Evolutionary conservation across 306 rosid genomes (phyloP).

Genomic region (Betula pendula): DNA sequence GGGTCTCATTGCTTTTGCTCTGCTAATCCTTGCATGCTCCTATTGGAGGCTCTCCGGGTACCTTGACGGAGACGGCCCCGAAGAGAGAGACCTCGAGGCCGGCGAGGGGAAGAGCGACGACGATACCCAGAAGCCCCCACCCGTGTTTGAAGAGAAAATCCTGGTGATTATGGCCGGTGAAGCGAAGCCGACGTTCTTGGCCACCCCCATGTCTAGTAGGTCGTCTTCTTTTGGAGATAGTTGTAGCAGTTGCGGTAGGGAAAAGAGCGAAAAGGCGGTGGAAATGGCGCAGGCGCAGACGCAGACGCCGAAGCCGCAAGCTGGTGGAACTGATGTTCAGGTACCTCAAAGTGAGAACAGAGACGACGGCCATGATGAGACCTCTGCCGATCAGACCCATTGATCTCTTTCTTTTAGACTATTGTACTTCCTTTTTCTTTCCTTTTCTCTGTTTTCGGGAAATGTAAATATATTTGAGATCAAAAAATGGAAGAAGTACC

Average conservation of each 20-base stretch:
- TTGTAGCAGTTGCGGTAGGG: conserved; percentile 43
- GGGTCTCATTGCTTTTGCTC: conserved; percentile 96
- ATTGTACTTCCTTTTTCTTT: not conserved
- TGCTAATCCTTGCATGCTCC: conserved; percentile 89
- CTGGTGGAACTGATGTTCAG: not conserved
- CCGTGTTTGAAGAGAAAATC: conserved; percentile 73
- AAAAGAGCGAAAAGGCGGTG: conserved; percentile 38
- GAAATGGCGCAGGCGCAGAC: conserved; percentile 37
- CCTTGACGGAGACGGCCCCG: conserved; percentile 47
- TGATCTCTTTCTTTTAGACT: conserved; percentile 15
- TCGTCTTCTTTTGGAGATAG: conserved; percentile 63
- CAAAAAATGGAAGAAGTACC: conserved; percentile 39
- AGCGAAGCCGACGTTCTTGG: conserved; percentile 79
- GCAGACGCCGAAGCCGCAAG: conserved; percentile 28
- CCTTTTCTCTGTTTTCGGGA: conserved; percentile 39
- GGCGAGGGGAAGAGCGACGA: conserved; percentile 42
- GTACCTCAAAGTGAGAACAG: conserved; percentile 16
- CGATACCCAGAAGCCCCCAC: conserved; percentile 43
- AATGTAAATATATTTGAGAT: conserved; percentile 68
- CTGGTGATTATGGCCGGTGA: conserved; percentile 96
- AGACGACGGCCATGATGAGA: conserved; percentile 20
- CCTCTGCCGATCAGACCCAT: conserved; percentile 43
- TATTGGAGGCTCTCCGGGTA: conserved; percentile 96
- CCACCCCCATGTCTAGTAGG: conserved; percentile 73
- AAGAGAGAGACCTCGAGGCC: conserved; percentile 59